Evolutionary conservation across 2,329 filamentous ascomycete species (phyloP), one percentile per base, ranked within the genome.

Genomic region (Gaeumannomyces sp.): DNA sequence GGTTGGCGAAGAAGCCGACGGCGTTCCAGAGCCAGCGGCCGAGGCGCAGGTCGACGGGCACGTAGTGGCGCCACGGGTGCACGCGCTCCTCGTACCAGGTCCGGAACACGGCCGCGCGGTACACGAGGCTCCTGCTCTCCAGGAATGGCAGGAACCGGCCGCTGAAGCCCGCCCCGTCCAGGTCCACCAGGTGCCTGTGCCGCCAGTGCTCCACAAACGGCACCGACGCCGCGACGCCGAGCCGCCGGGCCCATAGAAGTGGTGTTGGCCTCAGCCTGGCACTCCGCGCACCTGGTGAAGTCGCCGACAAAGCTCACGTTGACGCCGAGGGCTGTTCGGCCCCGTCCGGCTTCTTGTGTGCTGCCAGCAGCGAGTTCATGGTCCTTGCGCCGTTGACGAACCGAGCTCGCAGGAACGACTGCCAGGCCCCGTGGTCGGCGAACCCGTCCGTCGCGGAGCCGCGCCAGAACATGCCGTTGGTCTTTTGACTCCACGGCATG

Each of bases 11-110:
- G 64, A 74, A 76, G 19, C 66, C 64, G 1, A 77, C 61, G 14
- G 70, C 69, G 22, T 64, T 29, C 33, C 58, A 64, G 28, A 60
- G 59, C 70, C 70, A 71, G 6, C 74, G 58, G 14, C 67, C 63
- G 3, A 76, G 66, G 7, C 76, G 68, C 13, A 75, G 79, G 69
- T 88, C 85, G 68, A 89, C 78, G 0, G 87, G 87, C 0, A 89
- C 79, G 68, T 86, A 89, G 72, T 89, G 87, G 28, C 78, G 76
- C 87, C 87, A 90, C 0, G 83, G 79, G 19, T 85, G 77, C 2
- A 89, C 73, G 2, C 87, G 79, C 45, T 82, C 79, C 68, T 88
- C 86, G 69, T 87, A 86, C 87, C 87, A 90, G 65, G 88, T 86
- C 29, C 80, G 78, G 71, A 87, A 89, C 29, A 88, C 76, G 2